These are phyloP conservation scores for Ophiostoma novo-ulmi DNA, from an alignment of 2,329 filamentous ascomycete species.

Conservation along the genomic window DNA sequence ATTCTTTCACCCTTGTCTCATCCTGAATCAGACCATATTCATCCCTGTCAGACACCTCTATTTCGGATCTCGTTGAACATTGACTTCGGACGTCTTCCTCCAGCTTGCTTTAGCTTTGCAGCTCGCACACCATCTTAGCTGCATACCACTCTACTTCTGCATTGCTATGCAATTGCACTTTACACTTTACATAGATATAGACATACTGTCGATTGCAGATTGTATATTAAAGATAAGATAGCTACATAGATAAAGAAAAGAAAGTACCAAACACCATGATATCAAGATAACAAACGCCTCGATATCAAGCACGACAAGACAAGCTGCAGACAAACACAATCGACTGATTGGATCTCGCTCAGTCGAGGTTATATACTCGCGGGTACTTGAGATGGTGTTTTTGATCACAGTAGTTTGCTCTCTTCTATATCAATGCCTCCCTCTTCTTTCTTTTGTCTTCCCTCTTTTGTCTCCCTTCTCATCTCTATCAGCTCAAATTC, in stretches of 20 bases:
- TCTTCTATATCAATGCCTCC: not conserved
- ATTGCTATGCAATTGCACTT: too few species aligned
- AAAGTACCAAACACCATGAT: not conserved
- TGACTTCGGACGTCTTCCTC: not conserved
- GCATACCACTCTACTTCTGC: not conserved
- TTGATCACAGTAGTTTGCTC: not conserved
- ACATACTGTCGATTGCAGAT: not conserved
- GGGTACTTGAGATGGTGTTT: not conserved
- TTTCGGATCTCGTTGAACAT: not conserved
- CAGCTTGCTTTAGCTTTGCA: not conserved
- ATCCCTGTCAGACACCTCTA: not conserved
- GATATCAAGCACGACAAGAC: not conserved
- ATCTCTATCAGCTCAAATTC: too few species aligned
- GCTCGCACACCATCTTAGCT: constrained; percentile 5
- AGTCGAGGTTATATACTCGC: not conserved
- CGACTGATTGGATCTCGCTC: not conserved
- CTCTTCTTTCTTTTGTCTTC: not conserved
- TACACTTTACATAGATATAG: too few species aligned
- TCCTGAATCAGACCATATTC: too few species aligned
- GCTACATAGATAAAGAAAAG: not conserved
- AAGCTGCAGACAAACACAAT: not conserved
- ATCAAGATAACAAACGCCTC: not conserved
- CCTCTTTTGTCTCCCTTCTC: not conserved
- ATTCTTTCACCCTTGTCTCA: not conserved
- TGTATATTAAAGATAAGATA: too few species aligned